A percentile compares a stretch with the other conserved stretches of the same genome.
phyloP scores from a whole-genome alignment of 352 stramenopile species.

The Thalassiosira livingstoniorum region DNA sequence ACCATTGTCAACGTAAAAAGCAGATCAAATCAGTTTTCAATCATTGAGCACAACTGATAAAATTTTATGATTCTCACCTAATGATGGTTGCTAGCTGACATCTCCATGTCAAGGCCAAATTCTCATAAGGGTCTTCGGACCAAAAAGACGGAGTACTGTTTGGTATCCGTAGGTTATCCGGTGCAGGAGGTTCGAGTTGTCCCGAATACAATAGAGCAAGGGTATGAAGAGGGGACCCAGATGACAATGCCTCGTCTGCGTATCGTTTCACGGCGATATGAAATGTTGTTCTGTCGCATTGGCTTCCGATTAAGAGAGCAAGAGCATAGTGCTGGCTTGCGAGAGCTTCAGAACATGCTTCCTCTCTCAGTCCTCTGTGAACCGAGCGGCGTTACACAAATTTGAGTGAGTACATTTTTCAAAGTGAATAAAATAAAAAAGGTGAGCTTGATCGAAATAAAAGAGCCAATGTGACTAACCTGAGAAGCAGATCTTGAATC shows the following conservation, averaged over 20 bases:
- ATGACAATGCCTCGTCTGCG: constrained; percentile 58
- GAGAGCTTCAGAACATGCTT: constrained; percentile 77
- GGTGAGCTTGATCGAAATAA: not conserved
- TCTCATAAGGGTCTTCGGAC: constrained; percentile 51
- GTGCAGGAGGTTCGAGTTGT: constrained; percentile 59
- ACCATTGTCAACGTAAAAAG: constrained; percentile 38
- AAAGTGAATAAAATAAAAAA: constrained; percentile 16
- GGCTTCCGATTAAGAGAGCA: constrained; percentile 76
- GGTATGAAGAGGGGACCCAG: constrained; percentile 79
- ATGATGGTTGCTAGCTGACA: constrained; percentile 70
- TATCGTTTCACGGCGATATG: constrained; percentile 69
- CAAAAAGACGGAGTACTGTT: constrained; percentile 49
- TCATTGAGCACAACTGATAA: not conserved
- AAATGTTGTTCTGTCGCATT: constrained; percentile 77
- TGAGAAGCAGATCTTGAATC: constrained; percentile 49
- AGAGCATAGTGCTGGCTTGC: constrained; percentile 73
- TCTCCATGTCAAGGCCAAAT: constrained; percentile 70
- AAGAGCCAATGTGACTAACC: not conserved
- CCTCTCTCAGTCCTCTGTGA: constrained; percentile 70
- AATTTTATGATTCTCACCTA: constrained; percentile 26
- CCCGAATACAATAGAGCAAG: constrained; percentile 76
- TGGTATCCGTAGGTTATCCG: constrained; percentile 39
- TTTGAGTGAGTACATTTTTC: constrained; percentile 40
- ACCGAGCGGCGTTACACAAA: too few species aligned
- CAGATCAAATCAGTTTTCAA: too few species aligned